These are phyloP conservation scores for Colletotrichum lini DNA, from an alignment of 2,329 filamentous ascomycete genomes.

Conservation along the genomic window DNA sequence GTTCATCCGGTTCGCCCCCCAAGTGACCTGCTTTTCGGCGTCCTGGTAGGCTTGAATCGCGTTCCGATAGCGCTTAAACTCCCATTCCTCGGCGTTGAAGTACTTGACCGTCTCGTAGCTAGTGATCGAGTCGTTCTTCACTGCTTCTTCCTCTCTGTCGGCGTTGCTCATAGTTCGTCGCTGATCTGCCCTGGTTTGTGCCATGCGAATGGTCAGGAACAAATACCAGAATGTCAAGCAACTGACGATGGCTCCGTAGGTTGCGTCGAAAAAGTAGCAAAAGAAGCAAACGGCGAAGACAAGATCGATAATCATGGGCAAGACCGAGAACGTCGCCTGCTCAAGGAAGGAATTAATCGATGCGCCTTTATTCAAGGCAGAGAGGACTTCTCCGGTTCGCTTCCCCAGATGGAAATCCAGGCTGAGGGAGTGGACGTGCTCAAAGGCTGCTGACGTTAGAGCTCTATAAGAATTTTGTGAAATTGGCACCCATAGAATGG, in stretches of 20 bases:
- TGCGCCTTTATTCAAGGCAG: constrained; percentile 94
- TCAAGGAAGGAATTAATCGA: constrained; percentile 98
- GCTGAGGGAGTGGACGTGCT: constrained; percentile 95
- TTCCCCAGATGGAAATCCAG: constrained; percentile 97
- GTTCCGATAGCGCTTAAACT: constrained; percentile 79
- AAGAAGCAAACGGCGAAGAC: constrained; percentile 88
- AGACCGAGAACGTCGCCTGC: constrained; percentile 94
- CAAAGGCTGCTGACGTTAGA: constrained; percentile 93
- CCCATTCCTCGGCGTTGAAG: constrained; percentile 87
- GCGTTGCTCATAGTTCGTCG: constrained; percentile 95
- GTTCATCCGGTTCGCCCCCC: constrained; percentile 85
- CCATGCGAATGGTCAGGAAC: constrained; percentile 96
- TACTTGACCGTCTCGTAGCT: constrained; percentile 98
- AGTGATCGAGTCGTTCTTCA: constrained; percentile 98
- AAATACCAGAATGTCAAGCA: constrained; percentile 97
- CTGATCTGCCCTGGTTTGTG: constrained; percentile 91
- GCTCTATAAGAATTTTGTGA: constrained; percentile 97
- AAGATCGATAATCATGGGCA: constrained; percentile 94
- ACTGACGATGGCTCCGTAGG: constrained; percentile 88
- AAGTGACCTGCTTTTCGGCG: constrained; percentile 82
- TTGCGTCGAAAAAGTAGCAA: constrained; percentile 78
- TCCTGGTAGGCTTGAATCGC: constrained; percentile 80
- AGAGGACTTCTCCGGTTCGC: constrained; percentile 95
- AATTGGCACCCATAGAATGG: constrained; percentile 94
- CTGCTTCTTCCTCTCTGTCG: constrained; percentile 93